Percentiles rank a stretch among this genome's conserved stretches.
These are phyloP conservation scores for Graphium sp. DNA, from an alignment of 2,329 filamentous ascomycete genomes.

Conservation along the genomic window DNA sequence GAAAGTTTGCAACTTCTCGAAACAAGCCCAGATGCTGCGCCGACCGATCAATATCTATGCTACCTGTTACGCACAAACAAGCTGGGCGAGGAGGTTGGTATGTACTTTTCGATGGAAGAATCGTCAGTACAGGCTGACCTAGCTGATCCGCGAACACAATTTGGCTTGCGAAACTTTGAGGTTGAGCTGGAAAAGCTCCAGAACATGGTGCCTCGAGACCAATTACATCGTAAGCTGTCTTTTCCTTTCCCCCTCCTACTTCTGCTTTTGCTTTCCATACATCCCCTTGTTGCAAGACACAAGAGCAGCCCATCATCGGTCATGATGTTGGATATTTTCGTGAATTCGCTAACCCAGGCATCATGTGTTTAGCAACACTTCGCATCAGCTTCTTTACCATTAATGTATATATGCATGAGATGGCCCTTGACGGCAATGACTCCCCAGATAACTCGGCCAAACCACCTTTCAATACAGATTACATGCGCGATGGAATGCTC, in stretches of 20 bases:
- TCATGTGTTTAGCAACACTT: slow-evolving; percentile 32
- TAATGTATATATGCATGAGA: slow-evolving; percentile 61
- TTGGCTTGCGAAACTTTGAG: slow-evolving; percentile 48
- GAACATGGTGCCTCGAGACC: slow-evolving; percentile 30
- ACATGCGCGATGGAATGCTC: slow-evolving; percentile 23
- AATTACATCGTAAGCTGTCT: slow-evolving; percentile 41
- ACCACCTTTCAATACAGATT: slow-evolving; percentile 24
- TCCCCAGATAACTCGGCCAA: slow-evolving; percentile 23
- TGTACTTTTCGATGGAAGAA: slow-evolving; percentile 53
- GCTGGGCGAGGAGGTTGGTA: slow-evolving; percentile 50
- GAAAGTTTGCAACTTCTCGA: slow-evolving; percentile 40
- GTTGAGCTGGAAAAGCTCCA: slow-evolving; percentile 44
- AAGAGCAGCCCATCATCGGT: too few relatives aligned
- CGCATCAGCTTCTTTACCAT: slow-evolving; percentile 47
- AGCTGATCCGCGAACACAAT: slow-evolving; percentile 45
- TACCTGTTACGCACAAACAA: slow-evolving; percentile 42
- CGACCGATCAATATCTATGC: slow-evolving; percentile 39
- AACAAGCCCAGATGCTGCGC: slow-evolving; percentile 33
- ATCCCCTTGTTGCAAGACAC: slow-evolving; percentile 1
- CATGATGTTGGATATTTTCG: too few relatives aligned
- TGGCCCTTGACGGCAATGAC: slow-evolving; percentile 48
- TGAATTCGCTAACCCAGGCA: too few relatives aligned
- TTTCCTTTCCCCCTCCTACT: too few relatives aligned
- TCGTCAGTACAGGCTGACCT: slow-evolving; percentile 34
- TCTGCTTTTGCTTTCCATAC: slow-evolving; percentile 8